These are phyloP conservation scores for Antitrichia curtipendula DNA, from an alignment of 225 moss, liverwort and hornwort genomes.

Conservation along the genomic window DNA sequence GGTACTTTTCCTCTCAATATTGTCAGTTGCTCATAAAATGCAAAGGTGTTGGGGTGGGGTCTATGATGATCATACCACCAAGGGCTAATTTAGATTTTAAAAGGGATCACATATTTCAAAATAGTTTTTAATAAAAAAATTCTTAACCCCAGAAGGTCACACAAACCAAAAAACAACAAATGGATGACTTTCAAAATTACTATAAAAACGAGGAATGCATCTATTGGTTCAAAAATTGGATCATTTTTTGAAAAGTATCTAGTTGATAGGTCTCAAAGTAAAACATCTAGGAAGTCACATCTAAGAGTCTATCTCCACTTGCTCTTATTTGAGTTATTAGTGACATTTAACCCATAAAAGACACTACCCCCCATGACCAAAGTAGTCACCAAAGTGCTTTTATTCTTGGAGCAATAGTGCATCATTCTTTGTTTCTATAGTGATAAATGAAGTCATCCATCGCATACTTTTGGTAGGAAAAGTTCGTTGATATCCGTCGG, in stretches of 20 bases:
- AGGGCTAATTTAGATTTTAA: accelerated
- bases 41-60: accelerated
- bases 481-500: too few relatives aligned
- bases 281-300: not conserved
- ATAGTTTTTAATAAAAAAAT: not conserved
- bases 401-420: too few relatives aligned
- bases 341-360: too few relatives aligned
- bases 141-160: accelerated
- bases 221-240: accelerated
- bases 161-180: accelerated
- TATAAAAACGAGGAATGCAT: not conserved
- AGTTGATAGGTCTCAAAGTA: accelerated
- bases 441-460: too few relatives aligned
- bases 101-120: not conserved
- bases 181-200: not conserved
- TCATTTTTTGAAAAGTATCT: not conserved
- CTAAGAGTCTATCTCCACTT: not conserved
- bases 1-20: not conserved
- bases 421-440: too few relatives aligned
- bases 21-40: accelerated
- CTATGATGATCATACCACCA: not conserved
- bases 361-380: too few relatives aligned
- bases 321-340: not conserved
- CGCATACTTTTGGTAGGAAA: too few relatives aligned
- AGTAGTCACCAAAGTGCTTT: too few relatives aligned